Percentiles rank a stretch among this genome's conserved stretches.
Evolutionary conservation across 1,284 basidiomycete species (phyloP).

Genomic region (Malassezia obtusa): DNA sequence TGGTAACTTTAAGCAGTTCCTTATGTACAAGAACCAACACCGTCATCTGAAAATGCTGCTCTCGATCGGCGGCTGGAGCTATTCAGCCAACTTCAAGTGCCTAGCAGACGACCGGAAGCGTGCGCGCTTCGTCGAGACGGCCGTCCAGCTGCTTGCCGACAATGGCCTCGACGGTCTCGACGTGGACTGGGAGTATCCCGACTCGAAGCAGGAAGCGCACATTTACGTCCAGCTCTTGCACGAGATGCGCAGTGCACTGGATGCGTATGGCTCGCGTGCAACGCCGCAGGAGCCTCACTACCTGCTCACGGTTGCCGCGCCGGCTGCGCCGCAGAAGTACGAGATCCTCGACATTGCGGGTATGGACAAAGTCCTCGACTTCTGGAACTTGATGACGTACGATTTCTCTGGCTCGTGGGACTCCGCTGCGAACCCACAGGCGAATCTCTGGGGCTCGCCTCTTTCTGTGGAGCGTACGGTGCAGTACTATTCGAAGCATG

Average conservation of each 20-base stretch:
- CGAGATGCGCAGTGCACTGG: slow-evolving; percentile 62
- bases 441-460: slow-evolving; percentile 60
- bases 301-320: slow-evolving; percentile 68
- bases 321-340: slow-evolving; percentile 65
- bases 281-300: slow-evolving; percentile 53
- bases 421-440: slow-evolving; percentile 65
- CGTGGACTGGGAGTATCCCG: slow-evolving; percentile 75
- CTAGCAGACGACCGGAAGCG: slow-evolving; percentile 49
- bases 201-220: slow-evolving; percentile 59
- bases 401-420: slow-evolving; percentile 54
- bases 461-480: slow-evolving; percentile 61
- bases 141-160: slow-evolving; percentile 67
- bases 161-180: slow-evolving; percentile 71
- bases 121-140: slow-evolving; percentile 61
- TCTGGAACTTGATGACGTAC: slow-evolving; percentile 83
- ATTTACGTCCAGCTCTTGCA: slow-evolving; percentile 64
- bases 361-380: slow-evolving; percentile 64
- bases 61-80: slow-evolving; percentile 50
- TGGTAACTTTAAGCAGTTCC: slow-evolving; percentile 77
- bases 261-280: slow-evolving; percentile 55
- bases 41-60: slow-evolving; percentile 50
- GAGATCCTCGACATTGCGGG: slow-evolving; percentile 59
- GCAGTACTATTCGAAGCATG: slow-evolving; percentile 58
- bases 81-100: slow-evolving; percentile 45
- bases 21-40: slow-evolving; percentile 67